Base-by-base conservation (phyloP, 805 yeast genomes). In the Yamadazyma akitaensis region DNA sequence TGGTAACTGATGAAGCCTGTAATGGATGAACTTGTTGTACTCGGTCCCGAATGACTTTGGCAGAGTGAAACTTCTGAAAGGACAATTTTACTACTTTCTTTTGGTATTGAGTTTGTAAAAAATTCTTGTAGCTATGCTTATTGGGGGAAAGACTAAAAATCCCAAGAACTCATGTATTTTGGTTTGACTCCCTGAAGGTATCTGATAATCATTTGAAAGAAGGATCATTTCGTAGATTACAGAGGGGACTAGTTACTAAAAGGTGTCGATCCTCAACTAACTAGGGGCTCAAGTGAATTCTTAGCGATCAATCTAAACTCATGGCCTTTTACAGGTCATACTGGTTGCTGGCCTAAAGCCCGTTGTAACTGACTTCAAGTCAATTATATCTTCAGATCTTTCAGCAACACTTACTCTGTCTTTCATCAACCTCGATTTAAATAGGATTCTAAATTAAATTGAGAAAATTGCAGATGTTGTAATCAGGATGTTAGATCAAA, bases 191-290 rank as follows among this genome's bases (percentile, higher is more conserved):
- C 68, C 77, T 0, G 44, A 43, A 8, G 56, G 56, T 2, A 58
- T 60, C 9, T 61, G 80, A 31, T 57, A 55, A 2, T 39, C 51
- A 14, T 62, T 80, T 44, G 84, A 79, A 53, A 65, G 64, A 19
- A 75, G 74, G 14, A 80, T 77, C 43, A 72, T 80, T 0, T 63
- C 60, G 51, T 81, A 80, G 76, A 61, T 79, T 7, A 75, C 77
- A 1, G 86, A 85, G 1, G 81, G 85, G 85, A 79, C 84, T 8
- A 59, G 79, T 19, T 85, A 85, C 0, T 75, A 72, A 43, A 85
- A 81, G 53, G 69, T 60, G 30, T n/a, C n/a, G n/a, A n/a, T n/a
- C n/a, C n/a, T n/a, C n/a, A n/a, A n/a, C n/a, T n/a, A n/a, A n/a
- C n/a, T n/a, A n/a, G n/a, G n/a, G n/a, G n/a, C n/a, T n/a, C n/a